phyloP scores from a whole-genome alignment of 2,329 filamentous ascomycete species.

The Macrophomina pseudophaseolina region DNA sequence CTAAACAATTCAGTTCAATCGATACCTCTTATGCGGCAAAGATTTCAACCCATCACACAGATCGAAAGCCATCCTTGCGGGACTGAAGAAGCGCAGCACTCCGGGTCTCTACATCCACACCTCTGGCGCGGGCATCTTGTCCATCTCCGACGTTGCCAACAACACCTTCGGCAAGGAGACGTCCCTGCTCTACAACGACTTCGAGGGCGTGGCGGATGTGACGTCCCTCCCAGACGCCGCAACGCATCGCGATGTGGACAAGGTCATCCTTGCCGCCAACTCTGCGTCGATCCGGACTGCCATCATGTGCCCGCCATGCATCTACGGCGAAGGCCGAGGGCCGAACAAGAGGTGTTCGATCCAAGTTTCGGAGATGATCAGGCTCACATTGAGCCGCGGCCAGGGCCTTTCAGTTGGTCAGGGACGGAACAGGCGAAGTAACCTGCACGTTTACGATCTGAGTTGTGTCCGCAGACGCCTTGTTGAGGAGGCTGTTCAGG shows the following conservation, averaged over 20 bases:
- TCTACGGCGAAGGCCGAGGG: conserved; percentile 66
- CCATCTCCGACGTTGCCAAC: conserved; percentile 52
- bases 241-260: no score
- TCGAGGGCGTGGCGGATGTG: conserved; percentile 61
- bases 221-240: conserved; percentile 58
- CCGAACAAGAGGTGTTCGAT: conserved; percentile 56
- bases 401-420: conserved; percentile 60
- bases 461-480: conserved; percentile 60
- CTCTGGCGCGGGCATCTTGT: conserved; percentile 61
- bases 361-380: conserved; percentile 66
- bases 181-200: conserved; percentile 63
- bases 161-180: conserved; percentile 51
- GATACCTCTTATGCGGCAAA: no score
- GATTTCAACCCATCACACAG: no score
- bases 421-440: conserved; percentile 63
- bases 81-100: neutral
- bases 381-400: conserved; percentile 59
- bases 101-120: conserved; percentile 50
- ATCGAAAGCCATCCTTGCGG: neutral
- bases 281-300: conserved; percentile 33
- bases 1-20: no score
- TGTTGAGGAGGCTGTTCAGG: conserved; percentile 55
- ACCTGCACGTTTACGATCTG: conserved; percentile 65
- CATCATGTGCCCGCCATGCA: conserved; percentile 68
- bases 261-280: conserved; percentile 37